A percentile compares a stretch with the other conserved stretches of the same genome.
Conservation (phyloP, 2,329 filamentous ascomycete species). For the Colletotrichum camelliae region DNA sequence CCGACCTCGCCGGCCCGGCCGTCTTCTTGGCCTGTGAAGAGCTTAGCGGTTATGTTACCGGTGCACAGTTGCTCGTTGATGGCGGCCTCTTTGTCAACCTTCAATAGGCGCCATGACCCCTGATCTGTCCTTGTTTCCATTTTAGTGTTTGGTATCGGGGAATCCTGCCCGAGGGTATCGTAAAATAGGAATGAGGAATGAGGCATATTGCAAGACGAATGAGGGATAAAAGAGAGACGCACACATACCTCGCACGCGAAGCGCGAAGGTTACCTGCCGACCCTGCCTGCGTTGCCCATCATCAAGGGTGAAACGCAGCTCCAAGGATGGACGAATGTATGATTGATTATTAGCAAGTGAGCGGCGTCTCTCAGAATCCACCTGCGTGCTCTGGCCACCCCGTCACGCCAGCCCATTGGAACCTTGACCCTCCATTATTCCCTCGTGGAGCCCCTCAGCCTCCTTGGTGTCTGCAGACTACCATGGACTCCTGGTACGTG, state of each 20-base stretch:
- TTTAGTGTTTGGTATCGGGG: not conserved
- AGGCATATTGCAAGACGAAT: not conserved
- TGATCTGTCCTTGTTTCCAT: not conserved
- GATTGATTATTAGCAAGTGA: conserved; percentile 13
- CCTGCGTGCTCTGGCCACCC: not conserved
- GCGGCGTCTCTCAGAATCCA: conserved; percentile 1
- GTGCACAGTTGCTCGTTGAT: conserved; percentile 84
- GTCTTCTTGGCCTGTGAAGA: conserved; percentile 83
- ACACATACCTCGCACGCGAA: not conserved
- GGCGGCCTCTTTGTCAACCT: conserved; percentile 90
- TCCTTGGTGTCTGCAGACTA: not conserved
- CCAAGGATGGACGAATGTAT: conserved; percentile 12
- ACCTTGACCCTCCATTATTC: not conserved
- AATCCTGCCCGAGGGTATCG: not conserved
- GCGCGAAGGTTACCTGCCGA: not conserved
- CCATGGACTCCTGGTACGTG: not conserved
- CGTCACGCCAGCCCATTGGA: not conserved
- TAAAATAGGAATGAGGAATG: not conserved
- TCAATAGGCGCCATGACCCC: conserved; percentile 55
- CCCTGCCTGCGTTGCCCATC: not conserved
- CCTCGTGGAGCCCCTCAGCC: not conserved
- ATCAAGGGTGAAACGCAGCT: conserved; percentile 8
- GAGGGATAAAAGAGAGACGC: not conserved
- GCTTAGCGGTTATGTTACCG: conserved; percentile 81
- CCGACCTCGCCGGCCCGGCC: conserved; percentile 82